Evolutionary conservation across 352 stramenopile genomes (phyloP).

Genomic region (Globisporangium emineosum): DNA sequence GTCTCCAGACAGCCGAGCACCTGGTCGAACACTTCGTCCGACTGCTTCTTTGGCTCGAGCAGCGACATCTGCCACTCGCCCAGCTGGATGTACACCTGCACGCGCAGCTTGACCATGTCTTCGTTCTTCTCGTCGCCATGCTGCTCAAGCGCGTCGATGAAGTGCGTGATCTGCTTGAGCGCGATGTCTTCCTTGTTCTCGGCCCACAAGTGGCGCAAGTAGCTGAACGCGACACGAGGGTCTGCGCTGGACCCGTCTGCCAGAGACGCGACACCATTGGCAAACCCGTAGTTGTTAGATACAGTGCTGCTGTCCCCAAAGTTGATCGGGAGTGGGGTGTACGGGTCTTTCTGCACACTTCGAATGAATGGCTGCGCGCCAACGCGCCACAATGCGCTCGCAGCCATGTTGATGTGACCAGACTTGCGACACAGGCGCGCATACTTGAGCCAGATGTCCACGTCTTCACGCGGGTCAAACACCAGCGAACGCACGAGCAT

Average conservation of each 20-base stretch:
- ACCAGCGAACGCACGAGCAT: slow-evolving; percentile 94
- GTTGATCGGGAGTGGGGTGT: slow-evolving; percentile 66
- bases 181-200: slow-evolving; percentile 81
- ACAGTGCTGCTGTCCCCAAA: slow-evolving; percentile 42
- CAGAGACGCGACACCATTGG: slow-evolving; percentile 50
- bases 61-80: slow-evolving; percentile 85
- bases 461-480: slow-evolving; percentile 86
- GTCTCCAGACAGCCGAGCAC: slow-evolving; percentile 80
- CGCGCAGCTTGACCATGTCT: slow-evolving; percentile 69
- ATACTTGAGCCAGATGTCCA: slow-evolving; percentile 94
- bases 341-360: slow-evolving; percentile 68
- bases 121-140: slow-evolving; percentile 59
- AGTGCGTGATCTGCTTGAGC: slow-evolving; percentile 80
- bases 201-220: slow-evolving; percentile 77
- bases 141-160: slow-evolving; percentile 80
- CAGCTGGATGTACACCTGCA: slow-evolving; percentile 85
- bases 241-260: slow-evolving; percentile 70
- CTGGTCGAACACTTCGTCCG: slow-evolving; percentile 67
- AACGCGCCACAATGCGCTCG: slow-evolving; percentile 78
- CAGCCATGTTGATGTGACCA: slow-evolving; percentile 83
- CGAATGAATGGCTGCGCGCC: slow-evolving; percentile 78
- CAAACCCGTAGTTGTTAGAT: slow-evolving; percentile 34
- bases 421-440: slow-evolving; percentile 90
- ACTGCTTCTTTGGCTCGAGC: slow-evolving; percentile 67
- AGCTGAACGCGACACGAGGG: slow-evolving; percentile 77